These are phyloP conservation scores for Hypoxylon subgilvum DNA, from an alignment of 495 filamentous ascomycete species.

Conservation along the genomic window DNA sequence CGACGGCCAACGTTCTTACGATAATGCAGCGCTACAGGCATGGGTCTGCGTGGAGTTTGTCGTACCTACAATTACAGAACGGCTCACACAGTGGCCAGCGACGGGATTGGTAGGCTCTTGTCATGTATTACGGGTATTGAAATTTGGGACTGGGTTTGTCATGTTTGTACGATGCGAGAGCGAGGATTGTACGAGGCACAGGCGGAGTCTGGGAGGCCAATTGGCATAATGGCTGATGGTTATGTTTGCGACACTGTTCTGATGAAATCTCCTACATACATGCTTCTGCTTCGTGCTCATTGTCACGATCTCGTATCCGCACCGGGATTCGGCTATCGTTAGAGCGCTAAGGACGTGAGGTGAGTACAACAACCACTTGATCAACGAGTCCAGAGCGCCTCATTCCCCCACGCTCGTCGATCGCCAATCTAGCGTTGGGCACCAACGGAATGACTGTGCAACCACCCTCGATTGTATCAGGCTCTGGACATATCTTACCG, in stretches of 20 bases:
- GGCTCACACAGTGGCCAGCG: constrained; percentile 27
- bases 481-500: constrained; percentile 19
- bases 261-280: constrained; percentile 19
- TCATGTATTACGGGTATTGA: constrained; percentile 12
- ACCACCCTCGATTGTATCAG: constrained; percentile 27
- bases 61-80: constrained; percentile 23
- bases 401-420: constrained; percentile 27
- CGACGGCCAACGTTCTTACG: neutral
- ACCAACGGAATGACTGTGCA: constrained; percentile 27
- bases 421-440: constrained; percentile 34
- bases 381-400: constrained; percentile 20
- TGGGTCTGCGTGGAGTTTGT: constrained; percentile 1
- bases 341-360: constrained; percentile 12
- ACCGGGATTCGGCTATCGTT: constrained; percentile 7
- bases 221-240: constrained; percentile 15
- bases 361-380: constrained; percentile 19
- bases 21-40: neutral
- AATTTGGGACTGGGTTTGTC: constrained; percentile 4
- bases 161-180: constrained; percentile 28
- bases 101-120: constrained; percentile 11
- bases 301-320: constrained; percentile 18
- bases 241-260: constrained; percentile 17
- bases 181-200: constrained; percentile 19
- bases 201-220: constrained; percentile 25
- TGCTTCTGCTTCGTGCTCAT: constrained; percentile 4